Conservation (phyloP, 306 rosid species). For the Prosopis cineraria region DNA sequence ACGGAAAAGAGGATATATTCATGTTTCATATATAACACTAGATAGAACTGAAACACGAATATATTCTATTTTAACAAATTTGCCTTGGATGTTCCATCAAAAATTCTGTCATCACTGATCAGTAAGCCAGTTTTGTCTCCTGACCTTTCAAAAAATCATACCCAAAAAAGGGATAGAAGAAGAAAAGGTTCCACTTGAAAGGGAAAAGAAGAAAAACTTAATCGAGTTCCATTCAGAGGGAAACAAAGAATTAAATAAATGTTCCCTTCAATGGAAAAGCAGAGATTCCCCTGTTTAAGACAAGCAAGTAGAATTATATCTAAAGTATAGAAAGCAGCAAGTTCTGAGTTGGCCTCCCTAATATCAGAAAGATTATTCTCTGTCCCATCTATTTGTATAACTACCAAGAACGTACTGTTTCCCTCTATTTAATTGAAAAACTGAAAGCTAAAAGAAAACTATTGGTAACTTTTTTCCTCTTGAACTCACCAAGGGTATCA, state of each 20-base stretch:
- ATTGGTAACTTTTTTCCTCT: constrained; percentile 24
- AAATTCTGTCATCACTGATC: constrained; percentile 7
- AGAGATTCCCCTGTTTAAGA: constrained; percentile 32
- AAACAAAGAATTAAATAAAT: constrained; percentile 8
- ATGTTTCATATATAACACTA: not conserved
- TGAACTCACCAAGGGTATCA: constrained; percentile 73
- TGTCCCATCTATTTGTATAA: constrained; percentile 12
- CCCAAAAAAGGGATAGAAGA: constrained; percentile 10
- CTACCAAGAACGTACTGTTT: constrained; percentile 29
- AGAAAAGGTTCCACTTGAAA: constrained; percentile 27
- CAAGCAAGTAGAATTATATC: constrained; percentile 37
- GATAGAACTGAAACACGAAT: not conserved
- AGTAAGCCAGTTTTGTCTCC: not conserved
- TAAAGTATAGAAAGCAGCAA: constrained; percentile 20
- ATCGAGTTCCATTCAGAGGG: constrained; percentile 14
- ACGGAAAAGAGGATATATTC: not conserved
- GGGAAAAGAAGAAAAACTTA: constrained; percentile 5
- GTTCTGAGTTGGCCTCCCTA: constrained; percentile 22
- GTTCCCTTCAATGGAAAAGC: constrained; percentile 26
- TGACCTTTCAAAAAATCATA: constrained; percentile 23
- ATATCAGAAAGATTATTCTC: constrained; percentile 30
- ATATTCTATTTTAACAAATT: not conserved
- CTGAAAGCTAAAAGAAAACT: not conserved
- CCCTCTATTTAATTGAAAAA: constrained; percentile 8
- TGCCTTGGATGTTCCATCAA: not conserved